phyloP scores from a whole-genome alignment of 768 basidiomycete species.

The Baorangia bicolor region DNA sequence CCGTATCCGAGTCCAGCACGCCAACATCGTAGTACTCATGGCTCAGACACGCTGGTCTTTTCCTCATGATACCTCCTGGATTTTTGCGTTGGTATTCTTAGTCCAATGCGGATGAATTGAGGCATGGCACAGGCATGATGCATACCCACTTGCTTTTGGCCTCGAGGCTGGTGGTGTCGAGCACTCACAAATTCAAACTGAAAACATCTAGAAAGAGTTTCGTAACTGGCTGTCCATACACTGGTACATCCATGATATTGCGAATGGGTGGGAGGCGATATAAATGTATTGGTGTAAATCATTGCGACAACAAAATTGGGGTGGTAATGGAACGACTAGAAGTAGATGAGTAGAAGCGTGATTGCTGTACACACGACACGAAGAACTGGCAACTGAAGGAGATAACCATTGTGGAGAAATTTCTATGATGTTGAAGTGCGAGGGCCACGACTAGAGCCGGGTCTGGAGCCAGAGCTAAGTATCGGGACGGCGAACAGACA shows the following conservation, averaged over 20 bases:
- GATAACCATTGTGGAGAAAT: not conserved
- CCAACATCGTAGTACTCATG: not conserved
- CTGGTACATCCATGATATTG: constrained; percentile 15
- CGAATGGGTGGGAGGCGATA: constrained; percentile 4
- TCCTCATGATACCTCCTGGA: not conserved
- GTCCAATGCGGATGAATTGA: not conserved
- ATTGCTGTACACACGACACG: constrained; percentile 19
- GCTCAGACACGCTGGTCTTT: not conserved
- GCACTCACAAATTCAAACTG: not conserved
- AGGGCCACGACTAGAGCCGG: constrained; percentile 31
- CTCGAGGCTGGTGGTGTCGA: not conserved
- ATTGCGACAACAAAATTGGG: constrained; percentile 16
- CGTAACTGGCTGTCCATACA: constrained; percentile 21
- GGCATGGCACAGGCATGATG: not conserved
- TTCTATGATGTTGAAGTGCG: constrained; percentile 27
- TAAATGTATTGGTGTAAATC: constrained; percentile 22
- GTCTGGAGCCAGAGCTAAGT: constrained; percentile 26
- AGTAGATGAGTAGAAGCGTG: constrained; percentile 22
- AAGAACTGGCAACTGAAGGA: constrained; percentile 1
- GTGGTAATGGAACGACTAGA: constrained; percentile 8
- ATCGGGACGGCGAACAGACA: not conserved
- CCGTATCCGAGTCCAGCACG: not conserved
- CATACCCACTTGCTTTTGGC: not conserved
- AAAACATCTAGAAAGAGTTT: constrained; percentile 3
- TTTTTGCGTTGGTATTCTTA: not conserved